A percentile compares a stretch with the other conserved stretches of the same genome.
phyloP scores from a whole-genome alignment of 1,284 basidiomycete genomes.

The Somion occarium region DNA sequence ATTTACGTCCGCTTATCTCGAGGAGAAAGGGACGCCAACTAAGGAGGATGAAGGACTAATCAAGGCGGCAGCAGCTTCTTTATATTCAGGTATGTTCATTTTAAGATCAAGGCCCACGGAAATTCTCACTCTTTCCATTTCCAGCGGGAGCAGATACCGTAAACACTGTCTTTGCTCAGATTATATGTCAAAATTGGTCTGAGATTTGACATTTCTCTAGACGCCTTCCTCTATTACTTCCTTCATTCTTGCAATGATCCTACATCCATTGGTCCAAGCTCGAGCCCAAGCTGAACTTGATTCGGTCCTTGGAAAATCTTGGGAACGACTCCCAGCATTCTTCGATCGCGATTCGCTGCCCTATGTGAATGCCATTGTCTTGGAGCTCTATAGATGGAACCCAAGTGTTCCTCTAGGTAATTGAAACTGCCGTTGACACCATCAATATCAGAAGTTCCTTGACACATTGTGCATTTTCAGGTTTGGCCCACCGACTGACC shows the following conservation, averaged over 20 bases:
- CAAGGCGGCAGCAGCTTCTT: neutral
- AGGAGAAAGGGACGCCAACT: conserved; percentile 19
- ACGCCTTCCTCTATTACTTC: conserved; percentile 16
- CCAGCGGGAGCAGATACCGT: conserved; percentile 13
- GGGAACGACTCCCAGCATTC: conserved; percentile 14
- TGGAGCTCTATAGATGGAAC: conserved; percentile 19
- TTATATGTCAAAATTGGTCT: neutral
- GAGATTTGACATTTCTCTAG: conserved; percentile 7
- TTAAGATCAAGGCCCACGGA: too few relatives aligned
- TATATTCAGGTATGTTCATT: too few relatives aligned
- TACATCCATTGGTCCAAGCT: conserved; percentile 19
- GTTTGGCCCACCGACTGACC: conserved; percentile 24
- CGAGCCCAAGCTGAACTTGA: conserved; percentile 29
- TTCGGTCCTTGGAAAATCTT: conserved; percentile 13
- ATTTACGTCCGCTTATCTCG: conserved; percentile 26
- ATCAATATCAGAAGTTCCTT: neutral
- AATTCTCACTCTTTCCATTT: too few relatives aligned
- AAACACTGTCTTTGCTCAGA: too few relatives aligned
- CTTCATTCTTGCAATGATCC: conserved; percentile 22
- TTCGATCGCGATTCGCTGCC: conserved; percentile 14
- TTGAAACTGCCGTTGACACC: neutral
- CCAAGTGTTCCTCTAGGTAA: conserved; percentile 17
- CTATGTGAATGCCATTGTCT: conserved; percentile 19
- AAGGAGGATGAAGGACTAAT: conserved; percentile 15
- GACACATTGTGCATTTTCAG: conserved; percentile 6